A percentile compares a stretch with the other conserved stretches of the same genome.
Evolutionary conservation across 73 alveolate species (phyloP).

Genomic region (Stentor roeselii): DNA sequence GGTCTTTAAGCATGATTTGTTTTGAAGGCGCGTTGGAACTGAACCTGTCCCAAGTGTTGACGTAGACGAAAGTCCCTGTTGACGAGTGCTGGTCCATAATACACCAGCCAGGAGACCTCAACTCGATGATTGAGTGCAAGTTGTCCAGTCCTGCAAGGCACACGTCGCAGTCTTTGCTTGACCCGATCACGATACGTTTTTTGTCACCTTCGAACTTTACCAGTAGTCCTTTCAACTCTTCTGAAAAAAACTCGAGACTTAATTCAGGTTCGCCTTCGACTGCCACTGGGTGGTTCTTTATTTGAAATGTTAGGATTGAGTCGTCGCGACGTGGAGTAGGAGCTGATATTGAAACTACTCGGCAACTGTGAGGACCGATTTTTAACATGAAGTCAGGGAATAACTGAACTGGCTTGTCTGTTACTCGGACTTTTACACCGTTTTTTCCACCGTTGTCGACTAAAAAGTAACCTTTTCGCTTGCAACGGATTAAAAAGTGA

Average conservation of each 20-base stretch:
- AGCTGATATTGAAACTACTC: not conserved
- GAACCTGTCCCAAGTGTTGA: slow-evolving; percentile 1
- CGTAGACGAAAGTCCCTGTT: slow-evolving; percentile 1
- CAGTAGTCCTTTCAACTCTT: not conserved
- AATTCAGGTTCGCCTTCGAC: not conserved
- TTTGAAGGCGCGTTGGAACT: not conserved
- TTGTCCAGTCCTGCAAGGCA: not conserved
- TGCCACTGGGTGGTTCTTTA: not conserved
- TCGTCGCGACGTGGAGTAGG: not conserved
- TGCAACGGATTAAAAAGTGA: not conserved
- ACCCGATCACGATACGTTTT: not conserved
- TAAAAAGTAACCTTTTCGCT: not conserved
- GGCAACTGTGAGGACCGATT: not conserved
- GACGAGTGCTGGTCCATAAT: slow-evolving; percentile 16
- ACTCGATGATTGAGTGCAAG: not conserved
- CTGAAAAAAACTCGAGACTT: not conserved
- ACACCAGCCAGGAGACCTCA: slow-evolving; percentile 19
- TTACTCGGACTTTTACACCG: not conserved
- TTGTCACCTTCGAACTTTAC: not conserved
- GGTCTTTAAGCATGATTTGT: not conserved
- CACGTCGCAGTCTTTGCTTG: not conserved
- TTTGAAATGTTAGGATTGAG: not conserved
- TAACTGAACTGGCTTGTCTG: not conserved
- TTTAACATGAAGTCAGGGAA: not conserved
- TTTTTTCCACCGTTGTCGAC: slow-evolving; percentile 12